A percentile compares a stretch with the other conserved stretches of the same genome.
phyloP scores from a whole-genome alignment of 202 grass and related monocot genomes.

The Panicum virgatum region DNA sequence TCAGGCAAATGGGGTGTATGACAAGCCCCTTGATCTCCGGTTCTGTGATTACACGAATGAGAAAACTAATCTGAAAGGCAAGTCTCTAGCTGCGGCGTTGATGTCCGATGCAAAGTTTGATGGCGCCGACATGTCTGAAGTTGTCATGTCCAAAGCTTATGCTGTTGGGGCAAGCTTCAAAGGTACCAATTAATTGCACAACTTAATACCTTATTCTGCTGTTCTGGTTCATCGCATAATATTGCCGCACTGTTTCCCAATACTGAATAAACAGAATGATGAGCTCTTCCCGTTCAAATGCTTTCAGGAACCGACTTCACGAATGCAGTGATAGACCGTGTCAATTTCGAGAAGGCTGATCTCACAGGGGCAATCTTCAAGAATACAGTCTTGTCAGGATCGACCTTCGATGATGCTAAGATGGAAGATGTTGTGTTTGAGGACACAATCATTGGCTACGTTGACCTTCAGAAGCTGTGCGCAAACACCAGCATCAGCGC shows the following conservation, averaged over 20 bases:
- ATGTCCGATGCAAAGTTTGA: conserved; percentile 91
- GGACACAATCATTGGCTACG: conserved; percentile 90
- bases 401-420: conserved; percentile 72
- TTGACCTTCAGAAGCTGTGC: conserved; percentile 95
- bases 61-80: conserved; percentile 84
- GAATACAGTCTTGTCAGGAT: conserved; percentile 77
- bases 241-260: neutral
- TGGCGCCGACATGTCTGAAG: conserved; percentile 85
- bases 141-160: conserved; percentile 97
- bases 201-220: neutral
- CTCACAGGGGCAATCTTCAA: conserved; percentile 82
- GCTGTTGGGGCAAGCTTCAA: conserved; percentile 93
- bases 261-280: neutral
- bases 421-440: conserved; percentile 63
- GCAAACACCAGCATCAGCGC: conserved; percentile 67
- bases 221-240: neutral
- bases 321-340: conserved; percentile 87
- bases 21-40: conserved; percentile 87
- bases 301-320: conserved; percentile 80
- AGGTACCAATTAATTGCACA: conserved; percentile 40
- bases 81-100: conserved; percentile 77
- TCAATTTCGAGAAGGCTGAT: conserved; percentile 73
- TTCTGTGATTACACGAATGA: conserved; percentile 86
- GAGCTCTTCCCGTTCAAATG: neutral
- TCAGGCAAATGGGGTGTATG: conserved; percentile 95